Percentiles rank a stretch among this genome's conserved stretches.
These are phyloP conservation scores for Aspergillus felis DNA, from an alignment of 2,329 filamentous ascomycete species.

Conservation along the genomic window DNA sequence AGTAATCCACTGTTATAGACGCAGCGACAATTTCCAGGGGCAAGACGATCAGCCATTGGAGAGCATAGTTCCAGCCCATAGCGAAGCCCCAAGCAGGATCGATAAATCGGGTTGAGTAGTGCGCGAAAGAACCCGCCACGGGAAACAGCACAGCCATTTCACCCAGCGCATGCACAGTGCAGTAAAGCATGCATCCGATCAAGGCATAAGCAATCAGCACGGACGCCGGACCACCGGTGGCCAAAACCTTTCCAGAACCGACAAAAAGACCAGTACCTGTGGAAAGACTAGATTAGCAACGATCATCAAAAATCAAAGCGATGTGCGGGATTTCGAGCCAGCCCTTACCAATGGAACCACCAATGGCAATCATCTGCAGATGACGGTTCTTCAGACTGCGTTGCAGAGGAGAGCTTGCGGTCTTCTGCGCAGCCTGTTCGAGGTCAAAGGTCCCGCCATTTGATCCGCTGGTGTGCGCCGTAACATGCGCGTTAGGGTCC, in stretches of 20 bases:
- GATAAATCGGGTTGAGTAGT: conserved; percentile 86
- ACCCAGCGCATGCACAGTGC: conserved; percentile 84
- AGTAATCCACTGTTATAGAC: conserved; percentile 78
- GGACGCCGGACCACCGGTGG: conserved; percentile 71
- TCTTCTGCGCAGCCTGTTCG: conserved; percentile 58
- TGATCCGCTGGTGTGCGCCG: conserved; percentile 37
- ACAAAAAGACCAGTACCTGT: conserved; percentile 80
- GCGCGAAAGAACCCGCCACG: conserved; percentile 85
- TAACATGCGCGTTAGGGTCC: conserved; percentile 41
- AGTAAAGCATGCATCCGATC: conserved; percentile 84
- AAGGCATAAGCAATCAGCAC: conserved; percentile 73
- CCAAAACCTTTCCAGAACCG: conserved; percentile 68
- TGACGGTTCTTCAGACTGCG: conserved; percentile 78
- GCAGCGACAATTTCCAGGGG: conserved; percentile 85
- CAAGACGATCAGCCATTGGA: conserved; percentile 82
- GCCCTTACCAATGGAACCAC: conserved; percentile 72
- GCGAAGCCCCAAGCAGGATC: conserved; percentile 94
- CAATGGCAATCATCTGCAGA: conserved; percentile 96
- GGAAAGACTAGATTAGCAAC: conserved; percentile 7
- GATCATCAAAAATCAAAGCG: background rate
- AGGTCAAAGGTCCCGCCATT: conserved; percentile 59
- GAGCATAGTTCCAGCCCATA: conserved; percentile 91
- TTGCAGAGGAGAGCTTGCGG: conserved; percentile 69
- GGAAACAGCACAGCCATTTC: conserved; percentile 89
- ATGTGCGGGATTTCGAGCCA: background rate